phyloP scores from a whole-genome alignment of 345 rosid species.

The Salix viminalis region DNA sequence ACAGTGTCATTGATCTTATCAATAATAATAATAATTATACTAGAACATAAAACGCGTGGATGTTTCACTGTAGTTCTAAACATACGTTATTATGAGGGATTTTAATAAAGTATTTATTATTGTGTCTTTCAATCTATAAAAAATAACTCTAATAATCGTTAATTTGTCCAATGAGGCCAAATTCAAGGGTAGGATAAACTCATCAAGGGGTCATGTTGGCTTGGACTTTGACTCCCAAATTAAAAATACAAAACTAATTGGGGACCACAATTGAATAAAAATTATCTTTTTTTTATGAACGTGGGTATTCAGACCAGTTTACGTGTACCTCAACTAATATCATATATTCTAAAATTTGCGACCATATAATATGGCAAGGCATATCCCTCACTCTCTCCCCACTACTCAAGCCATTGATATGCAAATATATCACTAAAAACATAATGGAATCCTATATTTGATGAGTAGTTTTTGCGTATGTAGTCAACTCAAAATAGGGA shows the following conservation, averaged over 20 bases:
- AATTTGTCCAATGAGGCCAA: background rate
- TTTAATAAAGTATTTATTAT: too few species aligned
- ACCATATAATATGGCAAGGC: background rate
- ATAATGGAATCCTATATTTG: too few species aligned
- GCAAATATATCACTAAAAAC: background rate
- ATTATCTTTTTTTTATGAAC: background rate
- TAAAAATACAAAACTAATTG: background rate
- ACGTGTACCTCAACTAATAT: too few species aligned
- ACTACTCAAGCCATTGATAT: background rate
- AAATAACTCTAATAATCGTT: too few species aligned
- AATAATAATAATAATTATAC: background rate
- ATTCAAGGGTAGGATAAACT: background rate
- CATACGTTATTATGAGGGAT: too few species aligned
- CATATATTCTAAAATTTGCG: rapidly evolving
- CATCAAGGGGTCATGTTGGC: background rate
- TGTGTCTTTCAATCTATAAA: too few species aligned
- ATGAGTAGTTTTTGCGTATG: too few species aligned
- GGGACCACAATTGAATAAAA: background rate
- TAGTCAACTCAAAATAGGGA: background rate
- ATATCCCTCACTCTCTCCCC: background rate
- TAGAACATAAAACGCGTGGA: too few species aligned
- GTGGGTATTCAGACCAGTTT: rapidly evolving
- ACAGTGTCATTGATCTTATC: background rate
- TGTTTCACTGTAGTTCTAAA: too few species aligned
- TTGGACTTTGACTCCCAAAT: background rate